These are phyloP conservation scores for Flueggea neowawraea DNA, from an alignment of 441 rosid genomes.

Conservation along the genomic window DNA sequence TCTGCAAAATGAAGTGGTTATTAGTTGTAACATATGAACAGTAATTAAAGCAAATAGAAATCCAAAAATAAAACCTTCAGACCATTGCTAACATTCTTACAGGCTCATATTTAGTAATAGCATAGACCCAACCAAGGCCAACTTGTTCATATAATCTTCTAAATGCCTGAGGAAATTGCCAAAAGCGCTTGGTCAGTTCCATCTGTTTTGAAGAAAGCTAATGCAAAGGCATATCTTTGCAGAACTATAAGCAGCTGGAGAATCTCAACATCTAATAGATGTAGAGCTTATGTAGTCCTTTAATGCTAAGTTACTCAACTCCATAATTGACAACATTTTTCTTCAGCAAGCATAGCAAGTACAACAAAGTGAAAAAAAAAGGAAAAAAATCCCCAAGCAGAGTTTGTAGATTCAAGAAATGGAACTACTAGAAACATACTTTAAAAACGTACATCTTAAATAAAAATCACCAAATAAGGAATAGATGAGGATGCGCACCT, in stretches of 20 bases:
- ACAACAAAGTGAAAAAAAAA: too few relatives aligned
- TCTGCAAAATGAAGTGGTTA: conserved; percentile 31
- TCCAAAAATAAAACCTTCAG: background rate
- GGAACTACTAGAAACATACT: too few relatives aligned
- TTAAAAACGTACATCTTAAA: too few relatives aligned
- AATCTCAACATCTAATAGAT: too few relatives aligned
- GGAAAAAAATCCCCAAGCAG: too few relatives aligned
- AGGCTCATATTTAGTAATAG: conserved; percentile 81
- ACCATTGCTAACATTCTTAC: conserved; percentile 26
- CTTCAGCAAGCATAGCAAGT: too few relatives aligned
- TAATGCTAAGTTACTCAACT: too few relatives aligned
- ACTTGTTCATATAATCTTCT: conserved; percentile 76
- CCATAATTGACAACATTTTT: too few relatives aligned
- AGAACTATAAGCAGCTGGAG: too few relatives aligned
- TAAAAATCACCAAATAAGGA: background rate
- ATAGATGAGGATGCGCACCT: conserved; percentile 34
- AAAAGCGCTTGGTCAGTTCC: background rate
- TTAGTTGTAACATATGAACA: background rate
- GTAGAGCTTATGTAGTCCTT: too few relatives aligned
- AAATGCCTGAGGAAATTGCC: conserved; percentile 61
- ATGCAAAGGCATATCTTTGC: background rate
- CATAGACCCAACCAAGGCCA: conserved; percentile 92
- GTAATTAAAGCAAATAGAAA: background rate
- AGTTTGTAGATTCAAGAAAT: too few relatives aligned
- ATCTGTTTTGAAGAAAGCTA: background rate